Evolutionary conservation across 2,329 filamentous ascomycete genomes (phyloP), one percentile per base, ranked within the genome.

Genomic region (Xylariaceae sp.): DNA sequence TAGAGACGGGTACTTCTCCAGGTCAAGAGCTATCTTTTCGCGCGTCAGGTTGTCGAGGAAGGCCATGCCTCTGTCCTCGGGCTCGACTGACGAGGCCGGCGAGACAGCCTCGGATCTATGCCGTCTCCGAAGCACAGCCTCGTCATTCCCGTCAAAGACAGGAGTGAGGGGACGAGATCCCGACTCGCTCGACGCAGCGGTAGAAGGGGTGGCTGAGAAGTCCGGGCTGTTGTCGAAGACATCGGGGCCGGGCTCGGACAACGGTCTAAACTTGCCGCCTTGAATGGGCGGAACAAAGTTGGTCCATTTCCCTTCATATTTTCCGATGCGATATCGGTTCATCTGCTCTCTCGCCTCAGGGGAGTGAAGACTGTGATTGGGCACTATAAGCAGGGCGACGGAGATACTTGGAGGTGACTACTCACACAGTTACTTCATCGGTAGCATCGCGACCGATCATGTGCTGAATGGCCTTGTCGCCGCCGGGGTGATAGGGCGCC

Each of bases 401-500:
- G 13, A 4, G 30, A 13, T 35, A 47, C 10, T 11, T 11, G 7
- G 23, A 51, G 37, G 13, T 15, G 37, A 48, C 44, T 51, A 79
- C 88, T 54, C 82, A 97, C 90, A 88, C 90, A 73, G 88, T 90
- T 62, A 97, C 87, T 75, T 97, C 94, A 73, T 97, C 92, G 9
- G 93, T 97, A 54, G 91, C 93, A 83, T 96, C 92, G 75, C 88
- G 85, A 62, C 92, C 92, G 62, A 97, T 84, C 91, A 97, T 94
- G 72, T 99, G 94, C 72, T 85, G 79, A 65, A 99, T 95, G 57
- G 93, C 84, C 75, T 92, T 94, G 68, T 93, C 87, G 67, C 94
- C 94, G 59, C 94, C 94, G 10, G 94, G 94, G 70, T 97, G 94
- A 70, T 89, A 97, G 56, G 85, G 85, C 55, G 95, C 77, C 90